Base-by-base conservation (phyloP, 306 rosid genomes). In the Pterocarpus santalinus region DNA sequence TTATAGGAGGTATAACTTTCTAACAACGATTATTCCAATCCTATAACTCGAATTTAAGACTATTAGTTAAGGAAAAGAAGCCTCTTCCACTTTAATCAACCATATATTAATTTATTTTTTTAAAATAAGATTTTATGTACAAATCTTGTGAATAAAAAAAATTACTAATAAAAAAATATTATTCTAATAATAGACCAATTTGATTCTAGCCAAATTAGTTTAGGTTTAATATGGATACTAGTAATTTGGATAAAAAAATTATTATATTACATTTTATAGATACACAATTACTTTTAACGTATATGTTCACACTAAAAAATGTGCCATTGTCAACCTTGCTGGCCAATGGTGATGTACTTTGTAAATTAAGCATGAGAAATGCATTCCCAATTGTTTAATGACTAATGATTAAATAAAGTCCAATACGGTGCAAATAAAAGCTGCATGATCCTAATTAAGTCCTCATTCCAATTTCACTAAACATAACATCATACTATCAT, bases 381-480 rank as follows among this genome's bases (percentile, higher is more conserved):
- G 53, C 83, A 70, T 78, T 66, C 39, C 53, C 17, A 58, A 6
- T 70, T 64, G 49, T 86, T 69, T 56, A 79, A 44, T 30, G 68
- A 28, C 47, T 69, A 30, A 43, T 43, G 2, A 30, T 34, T 5
- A 11, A 34, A 34, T 57, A 76, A 66, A 61, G 58, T 47, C 8
- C 35, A 65, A 16, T 52, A 46, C 39, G 75, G 55, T 73, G 65
- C 41, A 3, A 11, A 28, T 6, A 7, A 32, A 61, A 41, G 65
- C 43, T 35, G 33, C 53, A 16, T 35, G 68, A 34, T 77, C 72
- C 34, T 60, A 80, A 78, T 0, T 73, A 57, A 17, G 63, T 69
- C 84, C 35, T 12, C 6, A 10, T 38, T 67, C 55, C 69, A 65
- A 69, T 80, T 69, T 57, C 32, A 65, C 5, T 10, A 43, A 58